Evolutionary conservation across 2,329 filamentous ascomycete species (phyloP), one percentile per base, ranked within the genome.

Genomic region (Celoporthe dispersa): DNA sequence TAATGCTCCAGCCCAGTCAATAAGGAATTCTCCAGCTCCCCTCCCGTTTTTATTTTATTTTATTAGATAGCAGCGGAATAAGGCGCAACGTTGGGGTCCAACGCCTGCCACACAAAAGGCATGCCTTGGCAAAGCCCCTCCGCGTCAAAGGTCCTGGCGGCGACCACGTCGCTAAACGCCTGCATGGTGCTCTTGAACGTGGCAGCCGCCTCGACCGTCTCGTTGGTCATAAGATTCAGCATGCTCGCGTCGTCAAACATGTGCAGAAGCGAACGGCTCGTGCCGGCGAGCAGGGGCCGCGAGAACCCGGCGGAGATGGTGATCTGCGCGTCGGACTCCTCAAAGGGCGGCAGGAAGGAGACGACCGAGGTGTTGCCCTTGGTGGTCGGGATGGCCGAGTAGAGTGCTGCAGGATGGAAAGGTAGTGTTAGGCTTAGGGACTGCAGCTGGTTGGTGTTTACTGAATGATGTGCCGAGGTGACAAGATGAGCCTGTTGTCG

Each of bases 51-150:
- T 2, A n/a, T 16, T 25, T 12, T 48, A 2, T 39, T 4, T 11
- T n/a, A n/a, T 22, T 67, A 75, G 9, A 74, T 62, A 6, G 68
- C 70, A 8, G 73, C 35, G 25, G 69, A 74, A 41, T 73, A 75
- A 11, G 74, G 74, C 35, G 68, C 72, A 3, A 73, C 69, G 9
- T 69, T 71, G 1, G 74, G 74, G 59, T 75, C 73, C 55, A 75
- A 51, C 14, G 69, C 73, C 68, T 71, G 72, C 74, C 78, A 86
- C 1, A 85, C 61, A 71, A 84, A 85, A 8, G 84, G 84, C 83
- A 84, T 84, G 1, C 83, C 83, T 70, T 81, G 78, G 72, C 78
- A 80, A 60, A 85, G 76, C 0, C 84, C 84, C 6, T 81, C 62
- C 3, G 68, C 69, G 70, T 82, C 82, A 75, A 86, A 85, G 0